These are phyloP conservation scores for Hirsutella minnesotensis DNA, from an alignment of 2,329 filamentous ascomycete genomes.

Conservation along the genomic window DNA sequence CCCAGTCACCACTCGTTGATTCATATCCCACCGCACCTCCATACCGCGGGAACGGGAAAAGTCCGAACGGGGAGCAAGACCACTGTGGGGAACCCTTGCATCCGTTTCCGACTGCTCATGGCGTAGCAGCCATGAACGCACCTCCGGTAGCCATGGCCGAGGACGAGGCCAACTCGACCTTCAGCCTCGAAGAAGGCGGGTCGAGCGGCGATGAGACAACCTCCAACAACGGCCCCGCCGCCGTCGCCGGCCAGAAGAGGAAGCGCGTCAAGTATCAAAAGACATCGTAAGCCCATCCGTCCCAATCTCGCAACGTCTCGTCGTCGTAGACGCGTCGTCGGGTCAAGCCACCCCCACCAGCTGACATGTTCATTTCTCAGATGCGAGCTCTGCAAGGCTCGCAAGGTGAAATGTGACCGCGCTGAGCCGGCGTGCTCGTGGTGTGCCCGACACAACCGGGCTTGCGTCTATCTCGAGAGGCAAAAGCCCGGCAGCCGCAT, in stretches of 20 bases:
- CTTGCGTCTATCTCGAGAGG: constrained; percentile 57
- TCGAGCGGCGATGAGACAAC: constrained; percentile 24
- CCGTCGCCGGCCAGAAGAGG: constrained; percentile 21
- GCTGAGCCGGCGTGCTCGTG: constrained; percentile 54
- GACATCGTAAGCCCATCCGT: constrained; percentile 24
- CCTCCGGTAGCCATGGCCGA: constrained; percentile 17
- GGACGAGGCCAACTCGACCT: constrained; percentile 22
- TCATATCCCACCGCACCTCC: no score
- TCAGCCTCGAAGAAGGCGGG: constrained; percentile 23
- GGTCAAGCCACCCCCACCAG: no score
- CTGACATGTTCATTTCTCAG: constrained; percentile 10
- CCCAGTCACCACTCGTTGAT: no score
- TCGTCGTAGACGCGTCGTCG: no score
- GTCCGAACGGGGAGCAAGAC: no score
- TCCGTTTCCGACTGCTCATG: not conserved
- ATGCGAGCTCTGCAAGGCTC: constrained; percentile 32
- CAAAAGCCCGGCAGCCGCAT: constrained; percentile 57
- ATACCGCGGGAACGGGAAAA: no score
- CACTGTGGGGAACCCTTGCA: constrained; percentile 1
- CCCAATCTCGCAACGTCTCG: no score
- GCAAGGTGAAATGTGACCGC: constrained; percentile 37
- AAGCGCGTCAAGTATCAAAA: constrained; percentile 29
- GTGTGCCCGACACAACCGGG: constrained; percentile 55
- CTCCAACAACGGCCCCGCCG: constrained; percentile 11
- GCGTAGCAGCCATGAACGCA: constrained; percentile 7